Evolutionary conservation across 1,139 yeast species (phyloP), one percentile per base, ranked within the genome.

Genomic region (Geotrichum citri-aurantii): DNA sequence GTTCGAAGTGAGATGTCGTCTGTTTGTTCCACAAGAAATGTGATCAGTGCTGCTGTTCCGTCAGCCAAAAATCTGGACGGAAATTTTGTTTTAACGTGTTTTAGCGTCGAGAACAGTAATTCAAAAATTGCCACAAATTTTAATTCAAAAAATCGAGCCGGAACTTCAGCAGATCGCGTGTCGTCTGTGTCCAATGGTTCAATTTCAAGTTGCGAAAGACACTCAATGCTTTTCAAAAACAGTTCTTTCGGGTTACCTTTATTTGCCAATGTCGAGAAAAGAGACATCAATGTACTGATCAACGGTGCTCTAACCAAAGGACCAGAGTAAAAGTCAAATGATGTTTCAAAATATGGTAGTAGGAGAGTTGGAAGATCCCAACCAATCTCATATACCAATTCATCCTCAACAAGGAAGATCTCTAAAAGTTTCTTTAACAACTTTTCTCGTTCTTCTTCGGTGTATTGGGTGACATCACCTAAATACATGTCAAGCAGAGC

Each of bases 311-410:
- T 17, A 24, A 57, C 58, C 26, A 68, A 53, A 2, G 58, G 60
- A 65, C 73, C 50, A 67, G 69, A 47, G 12, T 60, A 67, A 64
- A 69, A 61, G 61, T 61, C 50, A 55, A 65, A 61, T 60, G 66
- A 24, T 8, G 64, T 54, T 24, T 63, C 69, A 27, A 73, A 64
- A 60, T 68, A 73, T 26, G 69, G 66, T 49, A 88, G 68, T 21
- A 91, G 66, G 50, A 88, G 68, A 37, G 77, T 79, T 0, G 96
- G 97, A 24, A 91, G 69, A 70, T 91, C 97, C 97, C 97, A 91
- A 1, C 95, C 96, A 60, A 89, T 81, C 65, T 86, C 88, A 61
- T 79, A 75, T 0, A 84, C 76, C 44, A 89, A 71, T n/a, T 77
- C 77, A 29, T 76, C 68, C 47, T 65, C 50, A 19, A 52, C 42